These are phyloP conservation scores for Naganishia randhawae DNA, from an alignment of 768 basidiomycete genomes.

Conservation along the genomic window DNA sequence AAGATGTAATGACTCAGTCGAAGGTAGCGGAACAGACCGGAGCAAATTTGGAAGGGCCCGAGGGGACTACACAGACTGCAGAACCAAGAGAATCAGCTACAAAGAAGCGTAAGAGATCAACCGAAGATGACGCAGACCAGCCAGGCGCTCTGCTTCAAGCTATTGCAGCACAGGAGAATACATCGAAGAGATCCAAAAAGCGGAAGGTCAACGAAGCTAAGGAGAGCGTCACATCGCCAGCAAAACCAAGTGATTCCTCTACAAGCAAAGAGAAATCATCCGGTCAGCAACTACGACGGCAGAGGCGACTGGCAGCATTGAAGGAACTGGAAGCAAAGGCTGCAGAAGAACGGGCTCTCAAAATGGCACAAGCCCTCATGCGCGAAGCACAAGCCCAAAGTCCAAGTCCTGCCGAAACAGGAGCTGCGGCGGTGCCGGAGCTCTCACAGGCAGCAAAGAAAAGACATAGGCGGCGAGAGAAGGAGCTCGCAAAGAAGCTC, in stretches of 20 bases:
- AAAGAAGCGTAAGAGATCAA: background rate
- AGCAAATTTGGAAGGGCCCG: background rate
- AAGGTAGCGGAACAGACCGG: background rate
- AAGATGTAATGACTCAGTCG: background rate
- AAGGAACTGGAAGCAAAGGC: background rate
- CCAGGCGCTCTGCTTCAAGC: background rate
- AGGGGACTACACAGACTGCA: background rate
- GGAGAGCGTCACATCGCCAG: background rate
- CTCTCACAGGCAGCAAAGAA: background rate
- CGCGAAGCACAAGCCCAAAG: background rate
- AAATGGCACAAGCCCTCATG: background rate
- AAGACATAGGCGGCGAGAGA: background rate
- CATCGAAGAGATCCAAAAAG: background rate
- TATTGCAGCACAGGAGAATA: background rate
- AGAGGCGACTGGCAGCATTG: background rate
- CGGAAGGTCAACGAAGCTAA: background rate
- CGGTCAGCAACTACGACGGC: background rate
- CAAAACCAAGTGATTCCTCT: background rate
- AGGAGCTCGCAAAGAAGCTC: background rate
- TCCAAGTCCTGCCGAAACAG: background rate
- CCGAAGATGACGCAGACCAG: background rate
- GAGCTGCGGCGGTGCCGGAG: background rate
- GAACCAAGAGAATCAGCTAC: background rate
- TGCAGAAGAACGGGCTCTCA: background rate
- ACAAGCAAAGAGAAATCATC: background rate